Percentiles rank a stretch among this genome's conserved stretches.
Conservation (phyloP, 768 basidiomycete genomes). For the Lactarius psammicola region DNA sequence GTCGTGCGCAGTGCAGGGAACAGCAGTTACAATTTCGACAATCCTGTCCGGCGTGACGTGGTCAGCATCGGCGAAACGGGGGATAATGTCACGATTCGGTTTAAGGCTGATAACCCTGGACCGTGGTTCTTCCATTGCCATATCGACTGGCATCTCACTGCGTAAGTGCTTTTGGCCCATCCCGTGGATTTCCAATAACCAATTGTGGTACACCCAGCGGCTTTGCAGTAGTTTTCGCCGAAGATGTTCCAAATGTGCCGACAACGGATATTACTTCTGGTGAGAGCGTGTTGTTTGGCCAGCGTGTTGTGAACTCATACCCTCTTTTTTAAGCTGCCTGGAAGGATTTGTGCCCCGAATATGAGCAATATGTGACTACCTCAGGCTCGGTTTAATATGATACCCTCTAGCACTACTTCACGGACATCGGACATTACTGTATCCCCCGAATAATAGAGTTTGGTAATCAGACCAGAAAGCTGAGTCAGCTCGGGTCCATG, state of each 20-base stretch:
- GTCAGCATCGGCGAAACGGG: conserved; percentile 20
- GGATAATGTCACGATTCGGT: conserved; percentile 31
- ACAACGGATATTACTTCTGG: neutral
- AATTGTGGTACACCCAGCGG: neutral
- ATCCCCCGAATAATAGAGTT: too few species aligned
- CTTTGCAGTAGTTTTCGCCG: conserved; percentile 13
- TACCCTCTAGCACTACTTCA: too few species aligned
- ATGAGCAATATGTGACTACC: neutral
- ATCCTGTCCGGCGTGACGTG: conserved; percentile 27
- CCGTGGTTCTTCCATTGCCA: conserved; percentile 35
- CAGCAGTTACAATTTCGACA: conserved; percentile 23
- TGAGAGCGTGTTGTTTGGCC: neutral
- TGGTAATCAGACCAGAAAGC: conserved; percentile 6
- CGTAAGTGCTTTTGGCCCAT: neutral
- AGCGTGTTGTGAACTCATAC: neutral
- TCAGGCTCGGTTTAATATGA: neutral
- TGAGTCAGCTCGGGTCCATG: conserved; percentile 25
- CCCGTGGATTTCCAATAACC: neutral
- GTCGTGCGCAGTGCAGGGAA: conserved; percentile 29
- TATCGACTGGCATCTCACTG: conserved; percentile 33
- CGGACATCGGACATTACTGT: too few species aligned
- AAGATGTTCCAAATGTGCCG: conserved; percentile 8
- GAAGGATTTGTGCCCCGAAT: neutral
- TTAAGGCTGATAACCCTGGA: conserved; percentile 34
- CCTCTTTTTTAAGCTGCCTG: neutral